Evolutionary conservation across 495 filamentous ascomycete species (phyloP).

Genomic region (Aspergillus haitiensis): DNA sequence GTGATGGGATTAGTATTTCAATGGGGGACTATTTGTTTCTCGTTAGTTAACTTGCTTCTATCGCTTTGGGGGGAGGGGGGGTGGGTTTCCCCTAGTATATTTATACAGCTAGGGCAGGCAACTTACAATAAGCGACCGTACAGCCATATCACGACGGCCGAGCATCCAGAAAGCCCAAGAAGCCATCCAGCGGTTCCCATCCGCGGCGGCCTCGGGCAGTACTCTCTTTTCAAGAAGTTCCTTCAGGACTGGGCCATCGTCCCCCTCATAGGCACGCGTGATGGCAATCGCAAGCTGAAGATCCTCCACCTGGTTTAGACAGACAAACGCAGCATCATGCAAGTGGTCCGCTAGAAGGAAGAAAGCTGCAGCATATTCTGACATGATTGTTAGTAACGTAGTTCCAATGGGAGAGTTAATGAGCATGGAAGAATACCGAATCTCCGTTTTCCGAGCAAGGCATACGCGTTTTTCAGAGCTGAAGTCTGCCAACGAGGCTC

Average conservation of each 20-base stretch:
- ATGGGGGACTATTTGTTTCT: constrained; percentile 62
- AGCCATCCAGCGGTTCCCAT: constrained; percentile 90
- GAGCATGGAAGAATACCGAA: constrained; percentile 59
- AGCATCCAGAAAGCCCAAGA: constrained; percentile 98
- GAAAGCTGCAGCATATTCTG: constrained; percentile 93
- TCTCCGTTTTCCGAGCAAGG: constrained; percentile 85
- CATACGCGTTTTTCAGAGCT: constrained; percentile 95
- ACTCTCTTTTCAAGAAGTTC: constrained; percentile 78
- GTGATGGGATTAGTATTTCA: constrained; percentile 59
- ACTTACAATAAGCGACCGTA: constrained; percentile 70
- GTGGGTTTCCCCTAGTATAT: too few species aligned
- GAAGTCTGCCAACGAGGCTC: constrained; percentile 85
- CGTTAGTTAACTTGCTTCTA: not conserved
- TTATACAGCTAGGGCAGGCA: not conserved
- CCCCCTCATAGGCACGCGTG: constrained; percentile 84
- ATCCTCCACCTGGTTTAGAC: constrained; percentile 80
- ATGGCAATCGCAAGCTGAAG: constrained; percentile 90
- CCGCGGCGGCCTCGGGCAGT: constrained; percentile 70
- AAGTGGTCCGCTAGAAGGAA: constrained; percentile 89
- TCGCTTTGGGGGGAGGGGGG: not conserved
- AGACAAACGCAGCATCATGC: constrained; percentile 81
- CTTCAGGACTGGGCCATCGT: constrained; percentile 70
- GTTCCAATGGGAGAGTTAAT: too few species aligned
- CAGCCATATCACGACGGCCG: constrained; percentile 76
- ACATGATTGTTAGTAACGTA: constrained; percentile 14